phyloP scores from a whole-genome alignment of 768 basidiomycete genomes.

The Hygrophoropsis aurantiaca region DNA sequence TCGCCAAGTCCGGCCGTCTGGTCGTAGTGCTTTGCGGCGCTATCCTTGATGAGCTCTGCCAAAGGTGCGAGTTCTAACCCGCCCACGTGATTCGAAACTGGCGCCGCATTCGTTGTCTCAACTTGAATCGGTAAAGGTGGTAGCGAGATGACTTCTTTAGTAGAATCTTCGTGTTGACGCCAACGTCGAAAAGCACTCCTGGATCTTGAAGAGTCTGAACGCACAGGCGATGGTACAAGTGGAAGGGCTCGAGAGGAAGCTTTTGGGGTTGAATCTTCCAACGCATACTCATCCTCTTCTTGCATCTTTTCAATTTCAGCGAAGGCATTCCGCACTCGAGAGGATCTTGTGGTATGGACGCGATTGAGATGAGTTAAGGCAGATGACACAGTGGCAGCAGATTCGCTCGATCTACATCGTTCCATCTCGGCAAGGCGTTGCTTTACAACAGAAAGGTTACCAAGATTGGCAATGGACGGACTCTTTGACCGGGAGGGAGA shows the following conservation, averaged over 20 bases:
- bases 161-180: background rate
- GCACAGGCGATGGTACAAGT: constrained; percentile 22
- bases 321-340: constrained; percentile 16
- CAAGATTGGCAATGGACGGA: constrained; percentile 64
- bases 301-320: constrained; percentile 22
- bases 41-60: constrained; percentile 33
- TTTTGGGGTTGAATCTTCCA: background rate
- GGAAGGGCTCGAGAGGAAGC: constrained; percentile 11
- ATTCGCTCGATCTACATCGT: constrained; percentile 18
- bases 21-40: constrained; percentile 34
- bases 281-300: constrained; percentile 7
- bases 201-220: constrained; percentile 14
- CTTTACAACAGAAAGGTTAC: constrained; percentile 61
- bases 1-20: constrained; percentile 32
- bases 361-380: constrained; percentile 20
- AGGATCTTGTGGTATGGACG: constrained; percentile 16
- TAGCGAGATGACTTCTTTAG: too few relatives aligned
- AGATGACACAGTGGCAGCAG: constrained; percentile 9
- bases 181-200: constrained; percentile 19
- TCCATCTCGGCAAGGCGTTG: constrained; percentile 66
- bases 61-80: constrained; percentile 23
- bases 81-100: background rate
- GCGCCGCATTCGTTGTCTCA: too few relatives aligned
- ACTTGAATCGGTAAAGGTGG: too few relatives aligned
- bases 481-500: constrained; percentile 38